Percentiles rank a stretch among this genome's conserved stretches.
Evolutionary conservation across 2,329 filamentous ascomycete species (phyloP).

Genomic region (Aspergillus versicolor): DNA sequence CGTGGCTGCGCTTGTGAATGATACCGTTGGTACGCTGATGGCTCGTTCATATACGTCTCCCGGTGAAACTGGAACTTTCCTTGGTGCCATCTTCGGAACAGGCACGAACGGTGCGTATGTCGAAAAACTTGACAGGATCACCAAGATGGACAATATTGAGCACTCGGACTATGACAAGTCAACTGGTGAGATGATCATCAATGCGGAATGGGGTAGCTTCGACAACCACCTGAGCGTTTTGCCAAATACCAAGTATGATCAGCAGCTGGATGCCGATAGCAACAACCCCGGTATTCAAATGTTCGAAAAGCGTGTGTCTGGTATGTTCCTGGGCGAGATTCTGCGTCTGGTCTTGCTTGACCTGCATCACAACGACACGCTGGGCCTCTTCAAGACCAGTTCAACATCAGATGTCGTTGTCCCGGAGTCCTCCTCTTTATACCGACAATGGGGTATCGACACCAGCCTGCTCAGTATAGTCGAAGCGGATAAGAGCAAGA

Average conservation of each 20-base stretch:
- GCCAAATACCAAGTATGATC: constrained; percentile 81
- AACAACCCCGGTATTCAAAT: constrained; percentile 94
- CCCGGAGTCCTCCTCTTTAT: constrained; percentile 64
- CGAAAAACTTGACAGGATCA: constrained; percentile 83
- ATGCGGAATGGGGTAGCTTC: constrained; percentile 98
- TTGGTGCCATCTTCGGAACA: constrained; percentile 97
- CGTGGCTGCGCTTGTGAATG: constrained; percentile 95
- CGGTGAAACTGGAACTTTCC: constrained; percentile 77
- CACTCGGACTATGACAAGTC: constrained; percentile 65
- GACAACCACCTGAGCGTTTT: constrained; percentile 90
- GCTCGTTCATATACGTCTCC: constrained; percentile 92
- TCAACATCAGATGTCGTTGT: constrained; percentile 75
- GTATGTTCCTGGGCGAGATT: constrained; percentile 97
- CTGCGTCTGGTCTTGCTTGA: constrained; percentile 73
- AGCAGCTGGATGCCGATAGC: constrained; percentile 72
- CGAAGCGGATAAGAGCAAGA: constrained; percentile 72
- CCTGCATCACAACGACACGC: constrained; percentile 65
- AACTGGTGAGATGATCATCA: constrained; percentile 94
- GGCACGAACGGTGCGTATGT: constrained; percentile 97
- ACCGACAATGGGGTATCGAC: constrained; percentile 84
- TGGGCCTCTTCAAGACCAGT: constrained; percentile 72
- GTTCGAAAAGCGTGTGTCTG: constrained; percentile 97
- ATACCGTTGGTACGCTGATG: constrained; percentile 97
- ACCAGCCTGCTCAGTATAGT: constrained; percentile 86
- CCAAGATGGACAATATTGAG: constrained; percentile 65